Evolutionary conservation across 2,329 filamentous ascomycete species (phyloP), one percentile per base, ranked within the genome.

Genomic region (Cladosporium halotolerans): DNA sequence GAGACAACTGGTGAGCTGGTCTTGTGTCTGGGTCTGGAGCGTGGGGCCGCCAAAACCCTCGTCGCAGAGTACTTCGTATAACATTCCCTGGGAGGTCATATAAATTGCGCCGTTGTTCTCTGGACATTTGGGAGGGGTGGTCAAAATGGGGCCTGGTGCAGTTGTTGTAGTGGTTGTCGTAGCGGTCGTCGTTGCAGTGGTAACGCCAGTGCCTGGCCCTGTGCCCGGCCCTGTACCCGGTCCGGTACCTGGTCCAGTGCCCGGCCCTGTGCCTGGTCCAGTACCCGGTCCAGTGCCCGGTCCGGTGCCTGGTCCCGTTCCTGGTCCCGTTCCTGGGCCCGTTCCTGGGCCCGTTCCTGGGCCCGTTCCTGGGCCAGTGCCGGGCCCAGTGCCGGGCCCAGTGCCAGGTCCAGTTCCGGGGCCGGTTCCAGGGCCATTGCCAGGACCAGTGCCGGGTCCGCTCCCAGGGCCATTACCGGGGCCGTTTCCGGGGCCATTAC

Each of bases 31-130:
- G 10, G 57, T 60, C 10, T 54, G 57, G 9, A 68, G 28, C 2
- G 57, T 63, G 1, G 23, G 28, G 43, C 62, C 60, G 2, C 59
- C 57, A 49, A 60, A 60, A 33, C 51, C 45, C 2, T 52, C 57
- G 49, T 60, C 55, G 54, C 66, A 68, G 18, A 55, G 42, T 19
- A 68, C 59, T 38, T 55, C 55, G 53, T 68, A 68, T 9, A 58
- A 45, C 49, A 58, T 55, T 28, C 66, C 66, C 46, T 62, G 53
- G n/a, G 36, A 44, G 19, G 58, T 60, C 13, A 55, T 59, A 51
- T 59, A 67, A 10, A 57, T 46, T 7, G 56, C 52, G 28, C 58
- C 58, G 32, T 62, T 53, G 9, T 57, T 58, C 23, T 48, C 56
- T 4, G 66, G 66, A 50, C 66, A 68, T 28, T 57, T 56, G 2